phyloP scores from a whole-genome alignment of 2,329 filamentous ascomycete genomes.

The Aspergillus phoenicis region DNA sequence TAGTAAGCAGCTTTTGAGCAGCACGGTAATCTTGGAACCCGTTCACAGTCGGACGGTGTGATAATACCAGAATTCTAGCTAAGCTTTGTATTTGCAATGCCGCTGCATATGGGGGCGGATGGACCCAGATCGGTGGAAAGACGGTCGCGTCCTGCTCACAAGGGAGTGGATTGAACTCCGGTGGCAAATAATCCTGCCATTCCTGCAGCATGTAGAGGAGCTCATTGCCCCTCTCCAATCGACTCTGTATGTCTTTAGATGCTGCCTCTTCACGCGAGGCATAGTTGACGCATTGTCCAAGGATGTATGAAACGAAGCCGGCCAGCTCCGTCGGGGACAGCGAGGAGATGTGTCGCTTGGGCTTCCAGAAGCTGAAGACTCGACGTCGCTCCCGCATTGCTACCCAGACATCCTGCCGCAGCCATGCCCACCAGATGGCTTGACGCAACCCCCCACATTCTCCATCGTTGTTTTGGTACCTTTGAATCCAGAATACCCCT shows the following conservation, averaged over 20 bases:
- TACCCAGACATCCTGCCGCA: constrained; percentile 67
- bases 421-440: constrained; percentile 68
- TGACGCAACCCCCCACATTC: constrained; percentile 59
- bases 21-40: constrained; percentile 52
- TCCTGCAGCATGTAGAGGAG: constrained; percentile 54
- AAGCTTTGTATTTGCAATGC: constrained; percentile 58
- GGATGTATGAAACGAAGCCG: constrained; percentile 56
- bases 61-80: constrained; percentile 55
- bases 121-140: constrained; percentile 56
- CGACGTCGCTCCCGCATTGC: constrained; percentile 61
- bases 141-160: constrained; percentile 30
- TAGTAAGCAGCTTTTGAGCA: constrained; percentile 24
- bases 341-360: constrained; percentile 51
- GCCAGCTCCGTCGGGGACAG: constrained; percentile 60
- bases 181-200: constrained; percentile 50
- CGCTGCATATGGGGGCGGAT: constrained; percentile 52
- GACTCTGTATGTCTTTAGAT: constrained; percentile 43
- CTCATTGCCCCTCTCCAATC: constrained; percentile 51
- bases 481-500: constrained; percentile 67
- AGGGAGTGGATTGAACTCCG: constrained; percentile 47
- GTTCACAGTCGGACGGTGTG: constrained; percentile 55
- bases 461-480: constrained; percentile 63
- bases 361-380: constrained; percentile 62
- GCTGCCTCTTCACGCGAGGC: constrained; percentile 56
- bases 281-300: constrained; percentile 61